A percentile compares a stretch with the other conserved stretches of the same genome.
Conservation (phyloP, 2,329 filamentous ascomycete genomes). For the Ophiocordyceps polyrhachis-furcata region DNA sequence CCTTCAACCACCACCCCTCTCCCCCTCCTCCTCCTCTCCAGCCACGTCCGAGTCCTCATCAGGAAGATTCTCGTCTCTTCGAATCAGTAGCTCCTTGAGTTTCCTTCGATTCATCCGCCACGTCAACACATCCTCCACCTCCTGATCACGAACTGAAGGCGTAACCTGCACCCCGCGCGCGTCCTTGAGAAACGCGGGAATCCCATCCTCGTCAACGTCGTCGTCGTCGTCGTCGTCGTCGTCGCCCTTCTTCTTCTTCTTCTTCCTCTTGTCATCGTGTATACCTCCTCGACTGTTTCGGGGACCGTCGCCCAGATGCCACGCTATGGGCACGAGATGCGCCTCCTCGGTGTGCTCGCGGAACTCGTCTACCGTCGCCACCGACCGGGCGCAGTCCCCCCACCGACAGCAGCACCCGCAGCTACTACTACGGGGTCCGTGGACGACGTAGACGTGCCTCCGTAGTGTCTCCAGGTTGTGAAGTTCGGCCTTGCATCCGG, state of each 20-base stretch:
- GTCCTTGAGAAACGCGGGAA: conserved; percentile 34
- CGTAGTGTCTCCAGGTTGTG: conserved; percentile 42
- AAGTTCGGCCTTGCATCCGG: conserved; percentile 36
- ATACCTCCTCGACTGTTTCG: conserved; percentile 15
- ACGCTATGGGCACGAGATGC: conserved; percentile 34
- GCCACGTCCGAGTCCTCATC: conserved; percentile 19
- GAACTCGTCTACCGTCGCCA: conserved; percentile 15
- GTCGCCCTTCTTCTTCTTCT: too few relatives aligned
- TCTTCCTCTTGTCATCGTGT: too few relatives aligned
- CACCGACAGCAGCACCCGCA: conserved; percentile 9
- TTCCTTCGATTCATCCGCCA: conserved; percentile 24
- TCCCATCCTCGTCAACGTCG: conserved; percentile 5
- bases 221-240: conserved; percentile 5
- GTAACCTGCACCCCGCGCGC: conserved; percentile 36
- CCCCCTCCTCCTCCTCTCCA: not conserved
- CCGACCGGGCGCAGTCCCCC: conserved; percentile 11
- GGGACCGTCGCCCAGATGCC: conserved; percentile 42
- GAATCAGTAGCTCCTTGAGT: conserved; percentile 23
- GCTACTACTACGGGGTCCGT: conserved; percentile 13
- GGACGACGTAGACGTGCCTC: conserved; percentile 31
- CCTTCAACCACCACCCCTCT: not conserved
- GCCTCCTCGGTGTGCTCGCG: conserved; percentile 29
- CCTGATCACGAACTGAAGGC: conserved; percentile 33
- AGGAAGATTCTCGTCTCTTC: conserved; percentile 26
- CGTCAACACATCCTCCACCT: conserved; percentile 28